Base-by-base conservation (phyloP, 345 rosid genomes). In the Gynandropsis gynandra region DNA sequence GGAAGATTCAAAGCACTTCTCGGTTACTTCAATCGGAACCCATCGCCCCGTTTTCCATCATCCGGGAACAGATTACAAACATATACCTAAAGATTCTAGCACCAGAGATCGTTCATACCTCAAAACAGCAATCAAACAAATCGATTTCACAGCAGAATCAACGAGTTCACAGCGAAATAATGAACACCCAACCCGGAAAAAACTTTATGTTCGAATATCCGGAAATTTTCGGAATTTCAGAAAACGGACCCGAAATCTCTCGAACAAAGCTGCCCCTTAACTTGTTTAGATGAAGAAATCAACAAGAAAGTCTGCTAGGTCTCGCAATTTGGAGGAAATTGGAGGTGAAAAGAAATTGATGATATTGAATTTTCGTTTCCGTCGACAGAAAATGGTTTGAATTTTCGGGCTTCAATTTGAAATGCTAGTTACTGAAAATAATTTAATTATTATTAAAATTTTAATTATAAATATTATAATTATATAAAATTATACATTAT, bases 331-430 rank as follows among this genome's bases (percentile, higher is more conserved):
- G n/a, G n/a, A n/a, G n/a, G n/a, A n/a, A n/a, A n/a, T n/a, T n/a
- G n/a, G n/a, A n/a, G n/a, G n/a, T n/a, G n/a, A 5, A 24, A 2
- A 5, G 29, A 24, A 24, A 24, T 24, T 24, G 29, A 24, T 24
- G 29, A 36, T 4, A 7, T 36, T 36, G 40, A 36, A 36, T 36
- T 36, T 10, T 36, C 2, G 13, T 36, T 36, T 36, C 29, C 58
- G 64, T 52, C 39, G 64, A 65, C 58, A 39, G 40, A 58, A 65
- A 58, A 59, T 58, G 44, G 50, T 52, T 65, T 65, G 69, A 65
- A 61, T 18, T 44, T 9, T 48, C 54, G 53, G 60, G 46, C 16
- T n/a, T 2, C 0, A 1, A 16, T 4, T 43, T 32, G 13, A 35
- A 9, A 24, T 43, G 42, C 42, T 60, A 41, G 11, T 43, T 1